These are phyloP conservation scores for Stentor coeruleus DNA, from an alignment of 73 alveolate species.

Conservation along the genomic window DNA sequence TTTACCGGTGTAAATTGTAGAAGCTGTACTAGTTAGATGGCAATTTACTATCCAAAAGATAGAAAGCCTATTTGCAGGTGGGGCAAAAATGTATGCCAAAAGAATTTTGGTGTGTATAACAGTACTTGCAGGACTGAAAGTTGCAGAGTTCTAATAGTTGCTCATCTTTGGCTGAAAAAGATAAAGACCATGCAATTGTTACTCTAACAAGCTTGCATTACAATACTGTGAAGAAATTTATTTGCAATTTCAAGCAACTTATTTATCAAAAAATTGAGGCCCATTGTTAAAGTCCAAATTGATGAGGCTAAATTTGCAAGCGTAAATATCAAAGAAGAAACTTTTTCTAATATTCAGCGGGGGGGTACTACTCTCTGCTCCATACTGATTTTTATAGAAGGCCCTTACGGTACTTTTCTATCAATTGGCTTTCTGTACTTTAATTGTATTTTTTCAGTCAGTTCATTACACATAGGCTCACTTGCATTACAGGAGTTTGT, in stretches of 20 bases:
- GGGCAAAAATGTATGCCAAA: too few relatives aligned
- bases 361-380: slow-evolving; percentile 15
- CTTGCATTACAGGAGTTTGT: background rate
- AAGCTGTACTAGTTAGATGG: too few relatives aligned
- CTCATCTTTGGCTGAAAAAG: slow-evolving; percentile 64
- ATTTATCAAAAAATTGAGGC: background rate
- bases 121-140: too few relatives aligned
- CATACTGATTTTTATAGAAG: background rate
- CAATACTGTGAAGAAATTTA: background rate
- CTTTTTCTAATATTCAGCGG: background rate
- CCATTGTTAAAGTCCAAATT: too few relatives aligned
- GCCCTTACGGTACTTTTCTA: slow-evolving; percentile 20
- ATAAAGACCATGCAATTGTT: slow-evolving; percentile 25
- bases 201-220: background rate
- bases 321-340: too few relatives aligned
- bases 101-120: too few relatives aligned
- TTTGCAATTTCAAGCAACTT: background rate
- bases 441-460: background rate
- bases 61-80: too few relatives aligned
- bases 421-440: slow-evolving; percentile 20
- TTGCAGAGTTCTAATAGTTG: too few relatives aligned
- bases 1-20: too few relatives aligned
- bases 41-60: too few relatives aligned
- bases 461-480: background rate
- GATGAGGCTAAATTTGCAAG: too few relatives aligned